A percentile compares a stretch with the other conserved stretches of the same genome.
These are phyloP conservation scores for Simplicillium sp. DNA, from an alignment of 2,329 filamentous ascomycete species.

Conservation along the genomic window DNA sequence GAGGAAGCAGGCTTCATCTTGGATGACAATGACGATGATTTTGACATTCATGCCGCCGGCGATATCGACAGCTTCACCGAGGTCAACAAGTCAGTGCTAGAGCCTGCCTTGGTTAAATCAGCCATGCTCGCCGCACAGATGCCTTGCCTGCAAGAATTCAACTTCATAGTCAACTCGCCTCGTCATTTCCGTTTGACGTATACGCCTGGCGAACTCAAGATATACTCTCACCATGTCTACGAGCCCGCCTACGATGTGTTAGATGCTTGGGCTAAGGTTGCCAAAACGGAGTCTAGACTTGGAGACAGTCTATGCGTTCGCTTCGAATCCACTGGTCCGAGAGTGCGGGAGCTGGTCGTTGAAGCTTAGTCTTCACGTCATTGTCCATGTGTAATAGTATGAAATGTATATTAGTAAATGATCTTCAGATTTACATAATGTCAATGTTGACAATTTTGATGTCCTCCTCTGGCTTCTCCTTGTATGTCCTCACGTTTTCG, in stretches of 20 bases:
- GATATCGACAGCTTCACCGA: background rate
- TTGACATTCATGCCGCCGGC: too few species aligned
- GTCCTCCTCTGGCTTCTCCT: conserved; percentile 93
- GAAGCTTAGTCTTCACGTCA: background rate
- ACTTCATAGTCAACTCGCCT: background rate
- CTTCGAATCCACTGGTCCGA: background rate
- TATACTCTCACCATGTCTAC: background rate
- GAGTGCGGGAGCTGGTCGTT: background rate
- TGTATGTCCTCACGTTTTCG: conserved; percentile 77
- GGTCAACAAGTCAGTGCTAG: background rate
- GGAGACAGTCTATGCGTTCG: background rate
- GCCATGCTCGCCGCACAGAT: background rate
- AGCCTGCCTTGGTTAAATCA: background rate
- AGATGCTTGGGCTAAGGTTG: background rate
- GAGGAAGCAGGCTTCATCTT: too few species aligned
- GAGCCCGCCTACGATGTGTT: background rate
- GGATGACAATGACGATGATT: too few species aligned
- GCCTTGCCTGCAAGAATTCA: background rate
- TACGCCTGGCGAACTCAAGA: background rate
- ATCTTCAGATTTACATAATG: conserved; percentile 27
- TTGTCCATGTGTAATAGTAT: too few species aligned
- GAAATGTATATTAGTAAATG: conserved; percentile 3
- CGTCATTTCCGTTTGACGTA: background rate
- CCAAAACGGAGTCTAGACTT: background rate
- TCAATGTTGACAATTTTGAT: conserved; percentile 94